phyloP scores from a whole-genome alignment of 208 protist genomes.

The Balamuthia mandrillaris region DNA sequence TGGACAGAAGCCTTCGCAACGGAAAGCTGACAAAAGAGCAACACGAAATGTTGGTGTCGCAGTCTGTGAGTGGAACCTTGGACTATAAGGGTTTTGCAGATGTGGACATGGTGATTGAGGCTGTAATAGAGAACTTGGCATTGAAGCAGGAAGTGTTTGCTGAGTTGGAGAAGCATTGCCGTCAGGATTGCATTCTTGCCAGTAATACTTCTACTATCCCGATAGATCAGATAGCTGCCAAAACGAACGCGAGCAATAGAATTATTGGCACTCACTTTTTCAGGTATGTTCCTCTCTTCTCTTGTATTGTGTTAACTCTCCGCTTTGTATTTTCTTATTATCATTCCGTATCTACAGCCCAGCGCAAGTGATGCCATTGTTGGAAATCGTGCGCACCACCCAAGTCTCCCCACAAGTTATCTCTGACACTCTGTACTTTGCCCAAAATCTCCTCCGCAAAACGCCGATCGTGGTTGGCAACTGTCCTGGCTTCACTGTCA shows the following conservation, averaged over 20 bases:
- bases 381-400: constrained; percentile 71
- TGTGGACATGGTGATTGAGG: constrained; percentile 53
- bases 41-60: not conserved
- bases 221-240: constrained; percentile 72
- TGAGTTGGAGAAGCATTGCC: constrained; percentile 71
- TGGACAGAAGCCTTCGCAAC: not conserved
- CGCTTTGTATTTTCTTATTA: not conserved
- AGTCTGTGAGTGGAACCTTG: constrained; percentile 8
- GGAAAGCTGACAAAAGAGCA: constrained; percentile 29
- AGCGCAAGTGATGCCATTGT: constrained; percentile 76
- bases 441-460: constrained; percentile 73
- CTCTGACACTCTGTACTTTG: constrained; percentile 62
- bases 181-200: constrained; percentile 73
- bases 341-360: constrained; percentile 45
- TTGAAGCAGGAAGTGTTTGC: constrained; percentile 77
- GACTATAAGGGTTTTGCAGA: not conserved
- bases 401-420: constrained; percentile 54
- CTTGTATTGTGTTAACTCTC: not conserved
- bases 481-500: constrained; percentile 73
- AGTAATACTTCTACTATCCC: constrained; percentile 69
- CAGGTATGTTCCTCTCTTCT: constrained; percentile 13
- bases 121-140: constrained; percentile 68
- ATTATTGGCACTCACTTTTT: constrained; percentile 80
- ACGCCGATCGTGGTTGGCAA: constrained; percentile 73
- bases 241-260: constrained; percentile 64